A percentile compares a stretch with the other conserved stretches of the same genome.
phyloP scores from a whole-genome alignment of 768 basidiomycete genomes.

The Gloeostereum incarnatum region DNA sequence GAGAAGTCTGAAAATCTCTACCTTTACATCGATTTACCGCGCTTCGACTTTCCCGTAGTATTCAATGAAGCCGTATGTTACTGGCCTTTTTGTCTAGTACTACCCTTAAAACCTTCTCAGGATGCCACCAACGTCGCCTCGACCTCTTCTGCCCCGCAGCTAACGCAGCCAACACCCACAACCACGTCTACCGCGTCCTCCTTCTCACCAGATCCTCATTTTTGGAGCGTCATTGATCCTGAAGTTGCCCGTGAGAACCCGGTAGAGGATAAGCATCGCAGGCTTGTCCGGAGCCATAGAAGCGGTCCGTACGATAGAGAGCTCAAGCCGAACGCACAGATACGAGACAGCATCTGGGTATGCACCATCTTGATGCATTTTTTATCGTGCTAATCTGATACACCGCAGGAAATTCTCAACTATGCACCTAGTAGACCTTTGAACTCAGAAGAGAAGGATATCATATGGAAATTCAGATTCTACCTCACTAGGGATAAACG shows the following conservation, averaged over 20 bases:
- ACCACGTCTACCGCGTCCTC: constrained; percentile 37
- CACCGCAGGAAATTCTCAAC: constrained; percentile 68
- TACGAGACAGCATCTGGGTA: constrained; percentile 88
- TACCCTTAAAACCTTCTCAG: constrained; percentile 15
- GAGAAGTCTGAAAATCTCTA: constrained; percentile 92
- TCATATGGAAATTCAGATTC: constrained; percentile 99
- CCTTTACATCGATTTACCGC: constrained; percentile 90
- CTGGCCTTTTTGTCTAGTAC: background rate
- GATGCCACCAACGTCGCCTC: constrained; percentile 30
- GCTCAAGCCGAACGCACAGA: constrained; percentile 93
- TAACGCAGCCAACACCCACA: constrained; percentile 29
- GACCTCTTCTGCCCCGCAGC: constrained; percentile 31
- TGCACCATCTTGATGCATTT: constrained; percentile 17
- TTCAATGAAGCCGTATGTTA: constrained; percentile 84
- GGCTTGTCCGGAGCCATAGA: constrained; percentile 88
- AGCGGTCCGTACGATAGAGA: constrained; percentile 94
- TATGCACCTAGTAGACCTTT: constrained; percentile 86
- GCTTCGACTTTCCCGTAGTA: constrained; percentile 96
- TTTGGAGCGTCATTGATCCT: constrained; percentile 89
- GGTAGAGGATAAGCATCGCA: constrained; percentile 93
- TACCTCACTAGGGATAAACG: constrained; percentile 89
- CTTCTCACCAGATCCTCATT: constrained; percentile 53
- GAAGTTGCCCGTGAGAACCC: constrained; percentile 91
- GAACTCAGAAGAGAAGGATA: constrained; percentile 87
- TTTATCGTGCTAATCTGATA: background rate